Conservation (phyloP, 768 basidiomycete species). For the Boletus subcaerulescens region DNA sequence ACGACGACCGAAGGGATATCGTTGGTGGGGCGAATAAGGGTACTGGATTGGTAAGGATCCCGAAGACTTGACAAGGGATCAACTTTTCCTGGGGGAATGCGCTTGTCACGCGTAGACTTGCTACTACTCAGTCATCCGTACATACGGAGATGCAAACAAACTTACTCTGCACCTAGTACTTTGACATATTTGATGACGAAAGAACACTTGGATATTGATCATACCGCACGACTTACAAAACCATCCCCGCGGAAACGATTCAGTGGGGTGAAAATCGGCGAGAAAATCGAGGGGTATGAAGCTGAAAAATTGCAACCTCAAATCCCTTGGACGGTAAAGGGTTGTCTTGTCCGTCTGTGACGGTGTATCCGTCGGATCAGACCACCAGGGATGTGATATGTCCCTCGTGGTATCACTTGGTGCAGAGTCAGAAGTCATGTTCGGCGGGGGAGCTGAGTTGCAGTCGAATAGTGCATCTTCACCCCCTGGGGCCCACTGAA, state of each 20-base stretch:
- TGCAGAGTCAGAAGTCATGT: not conserved
- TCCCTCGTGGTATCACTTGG: not conserved
- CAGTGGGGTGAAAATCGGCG: conserved; percentile 29
- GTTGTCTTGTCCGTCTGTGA: conserved; percentile 4
- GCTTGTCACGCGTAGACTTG: conserved; percentile 9
- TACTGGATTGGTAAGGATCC: conserved; percentile 9
- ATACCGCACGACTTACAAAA: conserved; percentile 46
- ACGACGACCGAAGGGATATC: conserved; percentile 16
- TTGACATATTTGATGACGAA: conserved; percentile 47
- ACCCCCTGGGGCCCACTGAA: conserved; percentile 50
- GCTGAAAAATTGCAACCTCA: conserved; percentile 26
- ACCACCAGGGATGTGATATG: conserved; percentile 21
- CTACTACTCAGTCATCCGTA: conserved; percentile 10
- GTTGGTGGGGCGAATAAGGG: conserved; percentile 17
- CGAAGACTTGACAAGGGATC: conserved; percentile 26
- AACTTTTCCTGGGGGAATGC: conserved; percentile 10
- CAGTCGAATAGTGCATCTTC: conserved; percentile 35
- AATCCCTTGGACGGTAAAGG: conserved; percentile 22
- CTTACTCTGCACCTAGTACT: conserved; percentile 41
- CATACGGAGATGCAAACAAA: not conserved
- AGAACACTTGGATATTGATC: conserved; percentile 43
- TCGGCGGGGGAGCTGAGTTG: not conserved
- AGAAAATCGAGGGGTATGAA: conserved; percentile 32
- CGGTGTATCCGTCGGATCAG: conserved; percentile 10
- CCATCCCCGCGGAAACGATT: conserved; percentile 46